Evolutionary conservation across 1,139 yeast species (phyloP).

Genomic region (Candida smagusa): DNA sequence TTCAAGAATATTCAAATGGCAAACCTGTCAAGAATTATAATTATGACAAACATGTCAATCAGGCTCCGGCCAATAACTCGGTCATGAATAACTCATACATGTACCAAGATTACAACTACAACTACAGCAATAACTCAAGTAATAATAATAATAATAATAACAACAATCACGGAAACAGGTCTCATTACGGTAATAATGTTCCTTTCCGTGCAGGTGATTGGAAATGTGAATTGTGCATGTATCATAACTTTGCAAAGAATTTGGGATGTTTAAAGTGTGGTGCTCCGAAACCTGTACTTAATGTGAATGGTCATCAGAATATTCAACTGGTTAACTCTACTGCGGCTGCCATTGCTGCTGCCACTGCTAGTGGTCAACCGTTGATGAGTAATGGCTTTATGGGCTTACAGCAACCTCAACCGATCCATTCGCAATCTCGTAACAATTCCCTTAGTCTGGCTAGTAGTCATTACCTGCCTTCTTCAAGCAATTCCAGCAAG

Average conservation of each 20-base stretch:
- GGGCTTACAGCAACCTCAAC: constrained; percentile 31
- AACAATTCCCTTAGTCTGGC: constrained; percentile 12
- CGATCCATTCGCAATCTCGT: constrained; percentile 18
- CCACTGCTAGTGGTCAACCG: constrained; percentile 53
- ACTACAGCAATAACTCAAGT: constrained; percentile 5
- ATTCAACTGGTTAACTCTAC: constrained; percentile 43
- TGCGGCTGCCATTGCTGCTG: constrained; percentile 51
- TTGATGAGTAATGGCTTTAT: constrained; percentile 29
- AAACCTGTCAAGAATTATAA: constrained; percentile 8
- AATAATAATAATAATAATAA: constrained; percentile 13
- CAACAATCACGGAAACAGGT: constrained; percentile 15
- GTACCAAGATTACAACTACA: constrained; percentile 4
- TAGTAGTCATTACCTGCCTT: constrained; percentile 8
- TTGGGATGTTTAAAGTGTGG: constrained; percentile 86
- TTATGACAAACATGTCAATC: constrained; percentile 12
- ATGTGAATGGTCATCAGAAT: constrained; percentile 21
- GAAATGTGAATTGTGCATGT: constrained; percentile 87
- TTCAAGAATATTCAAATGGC: constrained; percentile 46
- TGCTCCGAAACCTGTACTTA: constrained; percentile 59
- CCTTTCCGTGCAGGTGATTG: constrained; percentile 98
- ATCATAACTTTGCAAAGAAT: constrained; percentile 93
- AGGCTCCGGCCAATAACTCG: constrained; percentile 15
- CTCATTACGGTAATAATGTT: constrained; percentile 44
- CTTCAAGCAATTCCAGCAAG: constrained; percentile 1
- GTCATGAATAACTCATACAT: constrained; percentile 11